A percentile compares a stretch with the other conserved stretches of the same genome.
phyloP scores from a whole-genome alignment of 2,329 filamentous ascomycete species.

The Cladosporium sp. region DNA sequence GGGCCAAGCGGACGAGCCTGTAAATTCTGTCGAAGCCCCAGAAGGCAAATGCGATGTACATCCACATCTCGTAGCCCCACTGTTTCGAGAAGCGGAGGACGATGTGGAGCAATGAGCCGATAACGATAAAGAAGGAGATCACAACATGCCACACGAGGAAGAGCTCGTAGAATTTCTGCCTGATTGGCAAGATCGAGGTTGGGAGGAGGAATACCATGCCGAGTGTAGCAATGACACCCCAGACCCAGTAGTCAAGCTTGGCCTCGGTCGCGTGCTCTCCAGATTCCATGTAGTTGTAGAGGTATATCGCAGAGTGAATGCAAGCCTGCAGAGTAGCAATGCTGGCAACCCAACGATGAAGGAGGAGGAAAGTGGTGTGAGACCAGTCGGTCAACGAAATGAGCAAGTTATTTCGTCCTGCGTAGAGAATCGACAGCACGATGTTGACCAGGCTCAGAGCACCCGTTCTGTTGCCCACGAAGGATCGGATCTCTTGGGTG shows the following conservation, averaged over 20 bases:
- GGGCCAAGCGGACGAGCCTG: constrained; percentile 42
- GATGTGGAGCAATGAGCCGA: constrained; percentile 49
- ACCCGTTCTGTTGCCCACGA: constrained; percentile 46
- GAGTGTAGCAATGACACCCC: constrained; percentile 45
- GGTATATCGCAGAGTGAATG: constrained; percentile 49
- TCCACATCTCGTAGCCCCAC: constrained; percentile 52
- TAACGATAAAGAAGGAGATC: constrained; percentile 43
- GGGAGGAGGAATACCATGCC: constrained; percentile 37
- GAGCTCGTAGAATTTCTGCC: constrained; percentile 44
- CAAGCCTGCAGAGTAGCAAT: constrained; percentile 48
- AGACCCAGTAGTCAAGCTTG: constrained; percentile 44
- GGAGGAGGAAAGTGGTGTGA: constrained; percentile 50
- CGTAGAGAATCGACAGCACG: constrained; percentile 48
- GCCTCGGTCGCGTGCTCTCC: constrained; percentile 24
- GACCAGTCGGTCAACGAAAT: constrained; percentile 53
- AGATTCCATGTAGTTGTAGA: constrained; percentile 32
- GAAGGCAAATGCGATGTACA: constrained; percentile 45
- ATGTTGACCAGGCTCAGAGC: constrained; percentile 44
- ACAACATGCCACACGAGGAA: constrained; percentile 49
- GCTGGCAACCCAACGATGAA: constrained; percentile 53
- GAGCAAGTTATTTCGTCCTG: constrained; percentile 50
- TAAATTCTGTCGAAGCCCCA: constrained; percentile 51
- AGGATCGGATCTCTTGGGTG: constrained; percentile 33
- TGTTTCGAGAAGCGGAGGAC: constrained; percentile 36
- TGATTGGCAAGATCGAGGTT: constrained; percentile 40